A percentile compares a stretch with the other conserved stretches of the same genome.
Conservation (phyloP, 345 rosid species). For the Eucalyptus marginata region DNA sequence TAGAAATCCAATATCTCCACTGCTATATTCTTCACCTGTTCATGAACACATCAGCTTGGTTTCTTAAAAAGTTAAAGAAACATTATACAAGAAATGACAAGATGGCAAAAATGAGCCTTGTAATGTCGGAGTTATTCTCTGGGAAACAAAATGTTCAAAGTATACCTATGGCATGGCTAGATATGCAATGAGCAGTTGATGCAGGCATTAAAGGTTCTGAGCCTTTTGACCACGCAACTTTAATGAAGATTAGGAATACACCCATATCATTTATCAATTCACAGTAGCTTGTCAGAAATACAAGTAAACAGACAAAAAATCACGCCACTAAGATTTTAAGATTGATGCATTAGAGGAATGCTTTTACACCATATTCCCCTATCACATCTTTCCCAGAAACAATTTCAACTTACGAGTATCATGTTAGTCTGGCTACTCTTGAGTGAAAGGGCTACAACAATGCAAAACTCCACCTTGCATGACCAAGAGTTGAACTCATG, state of each 20-base stretch:
- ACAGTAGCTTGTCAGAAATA: background rate
- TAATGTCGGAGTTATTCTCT: background rate
- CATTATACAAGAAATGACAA: background rate
- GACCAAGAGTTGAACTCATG: background rate
- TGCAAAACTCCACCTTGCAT: background rate
- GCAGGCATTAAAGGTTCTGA: background rate
- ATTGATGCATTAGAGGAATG: background rate
- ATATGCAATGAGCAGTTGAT: background rate
- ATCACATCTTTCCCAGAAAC: background rate
- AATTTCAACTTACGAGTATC: background rate
- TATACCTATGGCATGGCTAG: background rate
- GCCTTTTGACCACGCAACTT: background rate
- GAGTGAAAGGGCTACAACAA: background rate
- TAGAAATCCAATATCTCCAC: slow-evolving; percentile 55
- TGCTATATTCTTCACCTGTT: slow-evolving; percentile 47
- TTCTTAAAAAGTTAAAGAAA: background rate
- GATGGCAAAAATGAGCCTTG: background rate
- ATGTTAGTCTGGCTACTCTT: background rate
- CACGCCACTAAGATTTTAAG: background rate
- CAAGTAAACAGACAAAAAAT: background rate
- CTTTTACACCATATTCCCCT: background rate
- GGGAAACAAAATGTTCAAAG: background rate
- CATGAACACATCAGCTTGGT: background rate
- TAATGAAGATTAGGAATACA: background rate
- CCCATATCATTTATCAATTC: background rate